Evolutionary conservation across 2,329 filamentous ascomycete genomes (phyloP), one percentile per base, ranked within the genome.

Genomic region (Phialocephala subalpina): DNA sequence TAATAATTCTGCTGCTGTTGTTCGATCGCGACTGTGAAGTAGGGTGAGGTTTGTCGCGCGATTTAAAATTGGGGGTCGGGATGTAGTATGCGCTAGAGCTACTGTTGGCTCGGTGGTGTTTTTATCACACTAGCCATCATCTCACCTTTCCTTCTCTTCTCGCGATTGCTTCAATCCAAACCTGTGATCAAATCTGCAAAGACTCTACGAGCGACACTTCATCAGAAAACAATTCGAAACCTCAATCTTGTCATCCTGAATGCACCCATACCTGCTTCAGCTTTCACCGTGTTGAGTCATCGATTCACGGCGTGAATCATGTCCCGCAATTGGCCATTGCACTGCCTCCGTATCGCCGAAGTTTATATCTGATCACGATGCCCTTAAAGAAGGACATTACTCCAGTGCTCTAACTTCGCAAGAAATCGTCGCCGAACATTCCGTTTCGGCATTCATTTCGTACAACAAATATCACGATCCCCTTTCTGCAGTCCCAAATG

Each of bases 261-360:
- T 49, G 20, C 20, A 11, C 22, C 22, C 45, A 22, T 49, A 11
- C 22, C 11, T 12, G n/a, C 22, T 29, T 53, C 45, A 49, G 20
- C 45, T 33, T 33, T 8, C 25, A 33, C 25, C 3, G 8, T 33
- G 49, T 53, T 53, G 49, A 53, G 25, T 53, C 49, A 53, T 53
- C 49, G 25, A 53, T 16, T 53, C 49, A 14, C 49, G 49, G 49
- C 25, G 27, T 53, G 49, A 53, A 29, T 53, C 49, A 53, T 53
- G 49, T n/a, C 27, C 14, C 8, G 49, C 25, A 22, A 11, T 18
- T 6, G 49, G 3, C 14, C 12, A n/a, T 33, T 53, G n/a, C n/a
- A 49, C 45, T 53, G 25, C 49, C 27, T 27, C 25, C 27, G 2
- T 3, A n/a, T 29, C 49, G 1, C 25, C 22, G 16, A 53, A 3